Evolutionary conservation across 2,329 filamentous ascomycete genomes (phyloP).

Genomic region (Penicillium sp.): DNA sequence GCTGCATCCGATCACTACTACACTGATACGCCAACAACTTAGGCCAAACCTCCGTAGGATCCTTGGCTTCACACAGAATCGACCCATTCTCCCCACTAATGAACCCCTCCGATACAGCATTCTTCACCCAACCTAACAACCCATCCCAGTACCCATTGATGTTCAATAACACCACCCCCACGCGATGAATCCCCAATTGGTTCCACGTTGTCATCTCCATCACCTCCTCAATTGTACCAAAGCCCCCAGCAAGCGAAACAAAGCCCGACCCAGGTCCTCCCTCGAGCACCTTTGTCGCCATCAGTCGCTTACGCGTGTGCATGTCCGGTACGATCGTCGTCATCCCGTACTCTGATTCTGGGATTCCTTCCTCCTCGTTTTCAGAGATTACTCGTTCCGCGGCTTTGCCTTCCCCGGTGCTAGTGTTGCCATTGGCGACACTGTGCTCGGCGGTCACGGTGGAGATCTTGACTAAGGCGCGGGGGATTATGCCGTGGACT

Average conservation of each 20-base stretch:
- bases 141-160: constrained; percentile 91
- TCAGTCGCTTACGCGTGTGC: constrained; percentile 92
- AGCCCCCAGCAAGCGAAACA: constrained; percentile 83
- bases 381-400: constrained; percentile 61
- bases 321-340: constrained; percentile 92
- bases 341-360: constrained; percentile 62
- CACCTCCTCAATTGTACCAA: constrained; percentile 92
- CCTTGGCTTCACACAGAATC: constrained; percentile 76
- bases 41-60: constrained; percentile 68
- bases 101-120: constrained; percentile 73
- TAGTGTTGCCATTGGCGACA: constrained; percentile 6
- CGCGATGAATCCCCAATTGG: constrained; percentile 85
- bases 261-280: constrained; percentile 84
- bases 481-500: constrained; percentile 92
- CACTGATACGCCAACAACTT: constrained; percentile 72
- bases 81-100: constrained; percentile 66
- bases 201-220: constrained; percentile 96
- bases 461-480: constrained; percentile 76
- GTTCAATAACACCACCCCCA: constrained; percentile 78
- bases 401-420: constrained; percentile 43
- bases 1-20: constrained; percentile 70
- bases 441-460: constrained; percentile 27
- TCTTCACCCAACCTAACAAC: constrained; percentile 75
- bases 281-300: constrained; percentile 82
- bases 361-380: constrained; percentile 20